These are phyloP conservation scores for Colletotrichum siamense DNA, from an alignment of 2,329 filamentous ascomycete species.

Conservation along the genomic window DNA sequence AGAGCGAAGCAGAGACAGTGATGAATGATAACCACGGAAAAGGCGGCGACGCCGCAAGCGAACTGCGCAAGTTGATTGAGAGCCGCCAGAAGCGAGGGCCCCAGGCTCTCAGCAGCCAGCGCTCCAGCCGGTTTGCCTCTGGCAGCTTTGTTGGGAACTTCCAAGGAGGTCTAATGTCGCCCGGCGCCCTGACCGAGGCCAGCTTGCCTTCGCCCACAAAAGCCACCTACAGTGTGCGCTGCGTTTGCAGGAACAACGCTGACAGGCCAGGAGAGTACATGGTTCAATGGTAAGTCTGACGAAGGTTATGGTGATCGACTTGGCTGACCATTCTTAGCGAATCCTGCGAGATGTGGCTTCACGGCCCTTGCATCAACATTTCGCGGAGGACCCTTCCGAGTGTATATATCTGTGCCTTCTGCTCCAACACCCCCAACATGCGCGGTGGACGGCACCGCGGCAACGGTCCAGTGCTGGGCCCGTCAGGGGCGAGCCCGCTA, in stretches of 20 bases:
- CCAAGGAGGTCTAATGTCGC: slow-evolving; percentile 50
- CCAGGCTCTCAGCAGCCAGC: slow-evolving; percentile 25
- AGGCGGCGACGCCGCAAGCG: slow-evolving; percentile 63
- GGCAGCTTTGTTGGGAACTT: slow-evolving; percentile 34
- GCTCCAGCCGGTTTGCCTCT: slow-evolving; percentile 31
- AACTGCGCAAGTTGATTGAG: slow-evolving; percentile 64
- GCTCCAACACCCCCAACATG: slow-evolving; percentile 63
- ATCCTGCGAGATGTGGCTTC: slow-evolving; percentile 70
- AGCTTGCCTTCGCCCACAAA: slow-evolving; percentile 53
- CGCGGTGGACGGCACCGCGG: slow-evolving; percentile 52
- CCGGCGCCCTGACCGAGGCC: slow-evolving; percentile 55
- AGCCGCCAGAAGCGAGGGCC: slow-evolving; percentile 49
- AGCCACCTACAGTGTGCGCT: slow-evolving; percentile 54
- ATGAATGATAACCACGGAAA: slow-evolving; percentile 50
- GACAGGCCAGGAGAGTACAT: slow-evolving; percentile 58
- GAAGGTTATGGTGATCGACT: not conserved
- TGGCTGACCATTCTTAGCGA: slow-evolving; percentile 47
- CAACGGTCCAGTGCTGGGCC: slow-evolving; percentile 31
- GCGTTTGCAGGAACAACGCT: slow-evolving; percentile 55
- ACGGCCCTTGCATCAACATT: slow-evolving; percentile 68
- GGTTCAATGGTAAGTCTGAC: slow-evolving; percentile 63
- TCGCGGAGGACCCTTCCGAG: slow-evolving; percentile 60
- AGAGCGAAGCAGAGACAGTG: slow-evolving; percentile 66
- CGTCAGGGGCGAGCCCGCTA: slow-evolving; percentile 43
- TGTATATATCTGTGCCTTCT: slow-evolving; percentile 70